These are phyloP conservation scores for Physcomitrium patens DNA, from an alignment of 225 moss, liverwort and hornwort genomes.

Conservation along the genomic window DNA sequence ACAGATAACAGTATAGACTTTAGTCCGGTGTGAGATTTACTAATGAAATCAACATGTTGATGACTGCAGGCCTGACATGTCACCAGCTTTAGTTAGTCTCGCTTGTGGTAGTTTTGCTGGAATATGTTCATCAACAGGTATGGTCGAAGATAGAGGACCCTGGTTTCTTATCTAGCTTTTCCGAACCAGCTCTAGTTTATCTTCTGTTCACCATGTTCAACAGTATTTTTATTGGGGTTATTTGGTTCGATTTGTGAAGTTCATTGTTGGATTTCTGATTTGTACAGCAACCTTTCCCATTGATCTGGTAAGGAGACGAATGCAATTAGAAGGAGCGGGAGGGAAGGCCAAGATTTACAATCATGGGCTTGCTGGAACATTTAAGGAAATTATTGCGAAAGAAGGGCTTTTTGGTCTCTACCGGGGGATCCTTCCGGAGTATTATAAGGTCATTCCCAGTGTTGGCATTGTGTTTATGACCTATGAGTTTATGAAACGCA, in stretches of 20 bases:
- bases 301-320: conserved; percentile 81
- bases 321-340: conserved; percentile 88
- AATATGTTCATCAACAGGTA: conserved; percentile 88
- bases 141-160: background rate
- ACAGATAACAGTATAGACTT: background rate
- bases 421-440: conserved; percentile 85
- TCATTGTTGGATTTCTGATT: background rate
- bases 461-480: conserved; percentile 95
- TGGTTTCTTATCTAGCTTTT: background rate
- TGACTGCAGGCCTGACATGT: conserved; percentile 65
- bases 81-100: conserved; percentile 66
- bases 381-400: conserved; percentile 58
- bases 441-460: conserved; percentile 86
- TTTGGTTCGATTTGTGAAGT: too few relatives aligned
- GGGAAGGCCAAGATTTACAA: conserved; percentile 75
- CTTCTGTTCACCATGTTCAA: background rate
- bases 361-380: conserved; percentile 58
- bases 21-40: background rate
- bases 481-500: conserved; percentile 78
- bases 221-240: too few relatives aligned
- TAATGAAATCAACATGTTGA: background rate
- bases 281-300: conserved; percentile 83
- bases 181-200: background rate
- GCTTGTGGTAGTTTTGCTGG: conserved; percentile 85
- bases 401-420: conserved; percentile 77